Base-by-base conservation (phyloP, 495 filamentous ascomycete species). In the Hypoxylon perforatum region DNA sequence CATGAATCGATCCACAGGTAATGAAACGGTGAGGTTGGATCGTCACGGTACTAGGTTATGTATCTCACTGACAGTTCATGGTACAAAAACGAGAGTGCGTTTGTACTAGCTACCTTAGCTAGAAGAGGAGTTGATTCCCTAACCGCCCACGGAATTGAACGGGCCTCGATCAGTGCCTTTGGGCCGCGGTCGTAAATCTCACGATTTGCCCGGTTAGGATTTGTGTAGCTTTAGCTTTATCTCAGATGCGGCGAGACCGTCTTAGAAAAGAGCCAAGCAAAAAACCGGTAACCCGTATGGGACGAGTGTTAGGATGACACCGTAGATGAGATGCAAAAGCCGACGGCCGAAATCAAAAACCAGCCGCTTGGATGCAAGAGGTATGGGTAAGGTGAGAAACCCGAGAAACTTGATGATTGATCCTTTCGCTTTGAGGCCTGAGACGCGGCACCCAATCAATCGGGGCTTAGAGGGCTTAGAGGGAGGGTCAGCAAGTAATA, bases 371-470 rank as follows among this genome's bases (percentile, higher is more conserved):
- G 17, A 46, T 50, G 59, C 55, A 69, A 25, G 36, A 63, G 49
- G 28, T 39, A 69, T 69, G 66, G 66, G 66, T 69, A 61, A 69
- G 66, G 66, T 69, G 56, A 69, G 66, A 69, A 61, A 47, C 60
- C 56, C 49, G 33, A 28, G 33, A 57, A 63, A 58, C 36, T 44
- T 58, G 48, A 59, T 30, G 65, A 63, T 68, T 56, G 66, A 64
- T 69, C 66, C 66, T 57, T 57, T 61, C 30, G 60, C 61, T 38
- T 69, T 48, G 66, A 64, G 50, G 60, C 44, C 60, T 36, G 56
- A 60, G 21, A 51, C 44, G 54, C 63, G 66, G 66, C 66, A 57
- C 55, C 66, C 66, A 69, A 69, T 69, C 66, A 69, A 44, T 57
- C n/a, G 53, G 47, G 30, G 39, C 50, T 46, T 56, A 19, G 52